phyloP scores from a whole-genome alignment of 352 stramenopile genomes.

The Aphanomyces euteiches region DNA sequence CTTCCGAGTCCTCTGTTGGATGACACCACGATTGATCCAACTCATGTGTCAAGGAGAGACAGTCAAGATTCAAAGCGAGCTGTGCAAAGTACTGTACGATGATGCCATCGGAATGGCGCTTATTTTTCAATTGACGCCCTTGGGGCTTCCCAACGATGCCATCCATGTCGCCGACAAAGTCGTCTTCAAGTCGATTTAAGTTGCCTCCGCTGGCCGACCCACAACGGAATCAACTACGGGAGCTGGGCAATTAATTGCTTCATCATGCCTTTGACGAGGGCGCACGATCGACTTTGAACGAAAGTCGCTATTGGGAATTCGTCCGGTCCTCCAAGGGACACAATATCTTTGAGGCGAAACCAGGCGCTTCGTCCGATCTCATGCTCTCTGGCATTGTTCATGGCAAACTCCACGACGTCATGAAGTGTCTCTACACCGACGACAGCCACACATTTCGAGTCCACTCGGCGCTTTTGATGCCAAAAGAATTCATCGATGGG shows the following conservation, averaged over 20 bases:
- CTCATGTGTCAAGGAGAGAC: no score
- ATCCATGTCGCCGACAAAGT: no score
- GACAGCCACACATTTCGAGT: conserved; percentile 21
- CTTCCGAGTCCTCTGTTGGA: no score
- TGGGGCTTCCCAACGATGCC: no score
- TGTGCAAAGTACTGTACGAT: no score
- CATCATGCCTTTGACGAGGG: conserved; percentile 12
- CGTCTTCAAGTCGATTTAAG: no score
- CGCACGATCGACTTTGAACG: conserved; percentile 7
- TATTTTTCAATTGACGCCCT: no score
- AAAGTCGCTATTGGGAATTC: conserved; percentile 18
- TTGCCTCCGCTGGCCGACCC: no score
- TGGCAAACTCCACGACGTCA: conserved; percentile 19
- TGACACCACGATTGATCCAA: no score
- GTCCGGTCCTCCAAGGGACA: not conserved
- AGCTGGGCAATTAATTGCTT: not conserved
- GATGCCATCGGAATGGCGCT: no score
- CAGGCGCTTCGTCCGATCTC: not conserved
- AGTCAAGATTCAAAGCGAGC: no score
- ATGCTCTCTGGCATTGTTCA: conserved; percentile 22
- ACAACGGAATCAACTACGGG: no score
- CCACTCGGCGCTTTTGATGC: conserved; percentile 25
- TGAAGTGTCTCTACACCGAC: conserved; percentile 10
- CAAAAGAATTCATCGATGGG: conserved; percentile 25
- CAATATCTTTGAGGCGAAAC: conserved; percentile 22